Evolutionary conservation across 768 basidiomycete genomes (phyloP).

Genomic region (Mycena latifolia): DNA sequence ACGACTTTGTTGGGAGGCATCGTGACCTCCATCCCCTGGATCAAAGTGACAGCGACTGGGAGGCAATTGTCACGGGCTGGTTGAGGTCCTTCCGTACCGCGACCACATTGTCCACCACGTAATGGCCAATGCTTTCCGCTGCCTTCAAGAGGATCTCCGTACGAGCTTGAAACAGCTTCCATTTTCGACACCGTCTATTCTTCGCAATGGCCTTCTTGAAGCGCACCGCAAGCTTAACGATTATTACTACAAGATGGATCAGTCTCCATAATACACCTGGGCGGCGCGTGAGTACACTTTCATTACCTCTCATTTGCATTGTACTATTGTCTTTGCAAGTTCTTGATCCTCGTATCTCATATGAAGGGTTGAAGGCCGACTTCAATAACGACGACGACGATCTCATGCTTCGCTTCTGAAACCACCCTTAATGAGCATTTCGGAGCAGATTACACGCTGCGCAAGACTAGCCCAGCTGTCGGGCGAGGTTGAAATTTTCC

Average conservation of each 20-base stretch:
- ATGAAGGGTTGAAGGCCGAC: not conserved
- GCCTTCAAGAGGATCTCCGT: not conserved
- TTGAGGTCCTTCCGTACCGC: conserved; percentile 21
- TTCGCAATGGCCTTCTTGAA: not conserved
- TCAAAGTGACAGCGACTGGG: conserved; percentile 8
- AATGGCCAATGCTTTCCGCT: conserved; percentile 26
- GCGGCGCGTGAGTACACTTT: not conserved
- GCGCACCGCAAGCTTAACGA: conserved; percentile 1
- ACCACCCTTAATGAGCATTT: too few species aligned
- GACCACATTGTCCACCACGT: conserved; percentile 36
- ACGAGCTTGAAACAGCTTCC: not conserved
- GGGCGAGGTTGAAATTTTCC: too few species aligned
- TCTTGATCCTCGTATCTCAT: not conserved
- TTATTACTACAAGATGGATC: not conserved
- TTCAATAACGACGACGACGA: not conserved
- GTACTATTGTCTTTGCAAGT: not conserved
- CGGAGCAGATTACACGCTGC: too few species aligned
- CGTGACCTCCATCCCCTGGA: conserved; percentile 5
- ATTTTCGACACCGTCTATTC: not conserved
- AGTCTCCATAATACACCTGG: conserved; percentile 1
- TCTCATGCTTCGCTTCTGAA: too few species aligned
- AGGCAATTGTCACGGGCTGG: conserved; percentile 17
- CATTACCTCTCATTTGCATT: not conserved
- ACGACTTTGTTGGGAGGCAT: conserved; percentile 6
- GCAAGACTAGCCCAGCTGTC: too few species aligned